Percentiles rank a stretch among this genome's conserved stretches.
Evolutionary conservation across 169 alveolate genomes (phyloP).

Genomic region (Cryptosporidium baileyi): DNA sequence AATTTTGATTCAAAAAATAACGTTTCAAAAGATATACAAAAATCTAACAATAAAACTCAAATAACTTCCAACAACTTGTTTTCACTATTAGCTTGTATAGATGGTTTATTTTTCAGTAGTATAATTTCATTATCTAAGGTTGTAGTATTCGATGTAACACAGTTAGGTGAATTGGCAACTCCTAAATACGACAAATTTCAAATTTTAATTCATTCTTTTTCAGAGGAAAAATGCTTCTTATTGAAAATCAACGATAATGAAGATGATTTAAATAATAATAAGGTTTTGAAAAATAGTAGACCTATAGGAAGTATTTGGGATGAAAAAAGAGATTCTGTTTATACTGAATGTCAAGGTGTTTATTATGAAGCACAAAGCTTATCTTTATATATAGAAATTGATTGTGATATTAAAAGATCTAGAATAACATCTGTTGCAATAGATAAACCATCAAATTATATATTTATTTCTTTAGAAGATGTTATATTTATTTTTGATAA

Average conservation of each 20-base stretch:
- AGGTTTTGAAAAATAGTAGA: not conserved
- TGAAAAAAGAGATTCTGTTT: slow-evolving; percentile 5
- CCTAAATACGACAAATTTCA: slow-evolving; percentile 45
- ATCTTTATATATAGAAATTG: not conserved
- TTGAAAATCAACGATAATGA: slow-evolving; percentile 4
- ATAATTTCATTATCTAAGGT: slow-evolving; percentile 15
- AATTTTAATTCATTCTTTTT: slow-evolving; percentile 21
- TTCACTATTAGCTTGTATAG: slow-evolving; percentile 30
- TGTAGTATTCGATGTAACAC: slow-evolving; percentile 38
- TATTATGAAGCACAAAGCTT: slow-evolving; percentile 5
- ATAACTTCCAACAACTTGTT: not conserved
- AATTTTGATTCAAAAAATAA: not conserved
- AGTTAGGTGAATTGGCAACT: slow-evolving; percentile 52
- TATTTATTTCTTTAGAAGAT: not conserved
- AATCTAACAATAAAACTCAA: not conserved
- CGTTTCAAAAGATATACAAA: not conserved
- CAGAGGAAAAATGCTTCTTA: slow-evolving; percentile 22
- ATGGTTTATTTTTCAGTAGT: slow-evolving; percentile 31
- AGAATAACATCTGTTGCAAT: slow-evolving; percentile 43
- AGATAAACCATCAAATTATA: slow-evolving; percentile 27
- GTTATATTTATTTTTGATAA: slow-evolving; percentile 29
- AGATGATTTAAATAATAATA: not conserved
- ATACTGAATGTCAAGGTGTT: slow-evolving; percentile 39
- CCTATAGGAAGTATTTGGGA: slow-evolving; percentile 14
- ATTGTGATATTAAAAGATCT: not conserved